Percentiles rank a stretch among this genome's conserved stretches.
Conservation (phyloP, 2,329 filamentous ascomycete species). For the Pseudogymnoascus destructans region DNA sequence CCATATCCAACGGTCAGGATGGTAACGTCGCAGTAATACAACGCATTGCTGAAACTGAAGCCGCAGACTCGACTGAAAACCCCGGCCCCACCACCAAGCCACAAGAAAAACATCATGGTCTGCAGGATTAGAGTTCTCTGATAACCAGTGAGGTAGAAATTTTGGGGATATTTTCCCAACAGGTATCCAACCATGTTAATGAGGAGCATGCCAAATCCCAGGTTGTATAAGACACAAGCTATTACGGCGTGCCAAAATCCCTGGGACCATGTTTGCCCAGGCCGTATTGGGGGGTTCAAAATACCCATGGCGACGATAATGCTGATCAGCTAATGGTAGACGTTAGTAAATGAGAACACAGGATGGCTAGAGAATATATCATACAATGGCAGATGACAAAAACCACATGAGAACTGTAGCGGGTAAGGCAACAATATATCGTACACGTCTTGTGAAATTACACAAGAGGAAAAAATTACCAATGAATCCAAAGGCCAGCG, state of each 20-base stretch:
- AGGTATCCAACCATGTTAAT: constrained; percentile 59
- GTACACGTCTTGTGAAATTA: constrained; percentile 53
- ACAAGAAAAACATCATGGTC: constrained; percentile 57
- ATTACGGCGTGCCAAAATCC: constrained; percentile 59
- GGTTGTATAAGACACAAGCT: constrained; percentile 47
- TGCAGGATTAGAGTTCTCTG: constrained; percentile 59
- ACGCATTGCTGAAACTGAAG: constrained; percentile 45
- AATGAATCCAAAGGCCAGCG: constrained; percentile 48
- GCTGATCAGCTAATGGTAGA: constrained; percentile 36
- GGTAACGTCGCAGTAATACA: constrained; percentile 50
- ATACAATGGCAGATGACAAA: constrained; percentile 43
- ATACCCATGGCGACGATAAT: constrained; percentile 44
- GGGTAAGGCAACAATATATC: constrained; percentile 56
- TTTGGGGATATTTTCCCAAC: constrained; percentile 53
- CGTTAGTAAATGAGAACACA: constrained; percentile 31
- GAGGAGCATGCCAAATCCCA: constrained; percentile 50
- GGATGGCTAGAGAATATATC: constrained; percentile 47
- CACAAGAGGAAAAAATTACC: constrained; percentile 56
- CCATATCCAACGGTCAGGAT: constrained; percentile 49
- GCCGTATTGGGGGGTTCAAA: constrained; percentile 35
- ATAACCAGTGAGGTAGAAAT: constrained; percentile 51
- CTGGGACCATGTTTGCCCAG: constrained; percentile 44
- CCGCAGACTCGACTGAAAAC: constrained; percentile 45
- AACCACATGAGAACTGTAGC: constrained; percentile 56
- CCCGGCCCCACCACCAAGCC: constrained; percentile 51